Base-by-base conservation (phyloP, 1,284 basidiomycete genomes). In the Meripilus lineatus region DNA sequence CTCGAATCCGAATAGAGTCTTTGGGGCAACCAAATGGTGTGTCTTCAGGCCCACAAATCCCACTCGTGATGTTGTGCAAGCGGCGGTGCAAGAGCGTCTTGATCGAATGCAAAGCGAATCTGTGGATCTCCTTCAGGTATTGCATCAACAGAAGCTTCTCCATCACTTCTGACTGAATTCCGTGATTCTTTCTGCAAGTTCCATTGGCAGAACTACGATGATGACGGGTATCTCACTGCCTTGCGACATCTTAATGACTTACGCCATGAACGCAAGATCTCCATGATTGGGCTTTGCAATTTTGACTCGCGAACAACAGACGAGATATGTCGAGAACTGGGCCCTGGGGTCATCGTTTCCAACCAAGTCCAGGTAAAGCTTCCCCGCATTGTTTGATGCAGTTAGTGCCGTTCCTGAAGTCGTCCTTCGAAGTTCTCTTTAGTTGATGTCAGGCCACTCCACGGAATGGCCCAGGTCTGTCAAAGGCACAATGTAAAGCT, bases 21-120 rank as follows among this genome's bases (percentile, higher is more conserved):
- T 89, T 15, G 83, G 84, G 33, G 84, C 80, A 3, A 90, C 87
- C 2, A 90, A 89, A 58, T 89, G 84, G 85, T 90, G 86, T 62
- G 76, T 89, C 15, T 89, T 89, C 65, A 70, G 75, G 45, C 65
- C 64, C 14, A 68, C 71, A 6, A 62, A 64, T n/a, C 70, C 77
- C 5, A 74, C 81, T 5, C 74, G 75, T 6, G 62, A 68, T 28
- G 64, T 74, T 40, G 83, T 88, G 40, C 71, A 79, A 52, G 73
- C 71, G n/a, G 83, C 76, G 6, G 71, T 90, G 10, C 70, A 73
- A 50, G 84, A 89, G 54, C 79, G 88, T 34, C 74, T 85, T 60
- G 59, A 62, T 32, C 73, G 78, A 8, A 78, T 76, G 67, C 64
- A 65, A 17, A 59, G 62, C 2, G 64, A 62, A 32, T 66, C 67